Base-by-base conservation (phyloP, 1,284 basidiomycete genomes). In the Ustilago esculenta region DNA sequence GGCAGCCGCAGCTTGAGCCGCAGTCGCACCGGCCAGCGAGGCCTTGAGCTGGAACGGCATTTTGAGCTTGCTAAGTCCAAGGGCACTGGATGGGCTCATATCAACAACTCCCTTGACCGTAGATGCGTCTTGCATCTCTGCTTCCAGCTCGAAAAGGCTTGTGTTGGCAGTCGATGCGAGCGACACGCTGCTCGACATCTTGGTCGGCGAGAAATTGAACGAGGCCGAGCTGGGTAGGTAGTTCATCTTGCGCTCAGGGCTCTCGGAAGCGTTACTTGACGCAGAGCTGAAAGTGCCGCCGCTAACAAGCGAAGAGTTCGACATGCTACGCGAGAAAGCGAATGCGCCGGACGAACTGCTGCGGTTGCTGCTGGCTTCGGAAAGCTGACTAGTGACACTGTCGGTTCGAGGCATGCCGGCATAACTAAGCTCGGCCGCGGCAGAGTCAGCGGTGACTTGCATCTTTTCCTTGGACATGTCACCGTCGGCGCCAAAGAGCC, bases 291-390 rank as follows among this genome's bases (percentile, higher is more conserved):
- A 73, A 4, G 65, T 64, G 30, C 66, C 58, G 9, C 59, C 66
- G 36, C 72, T 72, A 18, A 50, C 53, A 20, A 75, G 40, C 25
- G 73, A 73, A 3, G 65, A 60, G 45, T 23, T 61, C 10, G 73
- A 71, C 57, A 73, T 47, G 50, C 66, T 63, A 25, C 63, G 63
- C 27, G 72, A 66, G 29, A 71, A 73, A 10, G 57, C 72, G 37
- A 72, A 68, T 2, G 71, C 60, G 20, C 71, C 68, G 15, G 63
- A 60, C 4, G 47, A 60, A 53, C 68, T 74, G 57, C 67, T 70
- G 33, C 63, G 56, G 29, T 34, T 47, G 39, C 63, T 68, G 51
- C 51, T 64, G 17, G 39, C 45, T 12, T 63, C 59, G 5, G 58
- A 67, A 12, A 71, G 36, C 29, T 70, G 52, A 55, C 72, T 73